A percentile compares a stretch with the other conserved stretches of the same genome.
Evolutionary conservation across 2,329 filamentous ascomycete genomes (phyloP).

Genomic region (Lasiodiplodia gonubiensis): DNA sequence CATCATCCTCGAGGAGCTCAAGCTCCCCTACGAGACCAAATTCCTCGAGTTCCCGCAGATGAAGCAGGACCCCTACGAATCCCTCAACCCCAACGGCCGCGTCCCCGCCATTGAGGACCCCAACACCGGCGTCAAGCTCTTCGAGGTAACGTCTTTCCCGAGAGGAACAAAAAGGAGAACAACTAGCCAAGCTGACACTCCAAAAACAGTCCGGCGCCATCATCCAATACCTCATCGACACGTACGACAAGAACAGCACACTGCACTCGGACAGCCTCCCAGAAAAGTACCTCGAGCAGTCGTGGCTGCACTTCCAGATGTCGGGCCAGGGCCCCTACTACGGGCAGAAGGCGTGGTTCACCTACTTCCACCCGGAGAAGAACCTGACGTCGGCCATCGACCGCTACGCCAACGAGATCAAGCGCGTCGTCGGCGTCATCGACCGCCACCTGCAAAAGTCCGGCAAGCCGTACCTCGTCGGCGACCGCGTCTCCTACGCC

Average conservation of each 20-base stretch:
- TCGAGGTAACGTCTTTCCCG: slow-evolving; percentile 35
- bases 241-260: slow-evolving; percentile 50
- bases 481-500: slow-evolving; percentile 51
- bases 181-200: no score
- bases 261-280: slow-evolving; percentile 43
- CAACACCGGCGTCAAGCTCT: slow-evolving; percentile 51
- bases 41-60: slow-evolving; percentile 46
- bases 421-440: slow-evolving; percentile 53
- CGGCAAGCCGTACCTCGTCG: slow-evolving; percentile 49
- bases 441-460: slow-evolving; percentile 45
- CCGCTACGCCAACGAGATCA: slow-evolving; percentile 53
- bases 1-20: slow-evolving; percentile 54
- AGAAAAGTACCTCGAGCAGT: slow-evolving; percentile 46
- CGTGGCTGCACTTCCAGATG: slow-evolving; percentile 55
- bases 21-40: slow-evolving; percentile 48
- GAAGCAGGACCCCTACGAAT: slow-evolving; percentile 46
- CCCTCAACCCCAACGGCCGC: slow-evolving; percentile 50
- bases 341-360: slow-evolving; percentile 47
- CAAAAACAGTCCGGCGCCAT: slow-evolving; percentile 47
- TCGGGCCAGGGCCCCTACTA: slow-evolving; percentile 57
- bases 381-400: slow-evolving; percentile 48
- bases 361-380: slow-evolving; percentile 50
- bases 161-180: no score
- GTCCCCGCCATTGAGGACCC: slow-evolving; percentile 53
- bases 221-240: slow-evolving; percentile 52